Conservation (phyloP, 768 basidiomycete species). For the Rhodotorula babjevae region DNA sequence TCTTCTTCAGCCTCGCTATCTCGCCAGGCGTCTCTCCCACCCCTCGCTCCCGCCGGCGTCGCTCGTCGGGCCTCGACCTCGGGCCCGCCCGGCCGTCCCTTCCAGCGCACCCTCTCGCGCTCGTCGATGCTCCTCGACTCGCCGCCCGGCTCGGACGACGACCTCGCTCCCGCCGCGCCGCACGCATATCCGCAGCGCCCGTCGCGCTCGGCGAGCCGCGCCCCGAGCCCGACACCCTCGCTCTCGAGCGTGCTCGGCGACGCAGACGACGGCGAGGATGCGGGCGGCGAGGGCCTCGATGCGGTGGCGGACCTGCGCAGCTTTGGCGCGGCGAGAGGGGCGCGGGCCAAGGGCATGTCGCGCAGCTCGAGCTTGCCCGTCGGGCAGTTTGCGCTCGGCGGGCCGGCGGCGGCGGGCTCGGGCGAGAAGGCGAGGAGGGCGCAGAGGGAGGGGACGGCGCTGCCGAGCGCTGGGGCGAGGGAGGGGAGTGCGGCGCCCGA, state of each 20-base stretch:
- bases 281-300: slow-evolving; percentile 1
- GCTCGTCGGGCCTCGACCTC: neutral
- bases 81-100: neutral
- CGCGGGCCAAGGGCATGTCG: neutral
- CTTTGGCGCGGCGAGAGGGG: neutral
- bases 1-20: neutral
- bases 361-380: slow-evolving; percentile 30
- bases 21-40: slow-evolving; percentile 9
- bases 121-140: slow-evolving; percentile 18
- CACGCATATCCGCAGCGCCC: no score
- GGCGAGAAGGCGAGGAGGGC: neutral
- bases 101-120: slow-evolving; percentile 6
- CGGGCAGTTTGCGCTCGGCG: slow-evolving; percentile 8
- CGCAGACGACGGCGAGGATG: slow-evolving; percentile 2
- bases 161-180: neutral
- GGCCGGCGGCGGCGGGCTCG: neutral
- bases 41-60: neutral
- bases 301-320: slow-evolving; percentile 8
- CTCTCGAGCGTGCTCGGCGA: neutral
- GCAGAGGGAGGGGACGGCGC: slow-evolving; percentile 3
- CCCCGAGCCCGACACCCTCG: neutral
- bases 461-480: neutral
- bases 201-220: neutral
- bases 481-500: neutral
- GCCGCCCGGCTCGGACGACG: slow-evolving; percentile 11